Evolutionary conservation across 257 asterid species (phyloP), one percentile per base, ranked within the genome.

Genomic region (Scutellaria galericulata): DNA sequence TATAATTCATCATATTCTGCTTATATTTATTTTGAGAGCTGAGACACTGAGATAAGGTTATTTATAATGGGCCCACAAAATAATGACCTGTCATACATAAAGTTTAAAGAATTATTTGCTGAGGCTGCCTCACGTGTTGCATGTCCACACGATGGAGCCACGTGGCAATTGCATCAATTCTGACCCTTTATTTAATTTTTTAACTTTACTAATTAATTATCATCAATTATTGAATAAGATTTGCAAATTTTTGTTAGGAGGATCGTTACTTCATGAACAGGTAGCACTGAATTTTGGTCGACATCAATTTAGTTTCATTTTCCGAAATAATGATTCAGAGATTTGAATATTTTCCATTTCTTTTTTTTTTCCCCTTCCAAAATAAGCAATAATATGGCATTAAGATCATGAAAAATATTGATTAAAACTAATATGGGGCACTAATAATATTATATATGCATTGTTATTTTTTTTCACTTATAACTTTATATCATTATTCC

Each of bases 41-140:
- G 69, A 51, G 77, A 71, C 77, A 71, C 20, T 46, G 74, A 72
- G 74, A 65, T 71, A 65, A 65, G 66, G 74, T 71, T 69, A 70
- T 51, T 70, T 55, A 46, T 70, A 27, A 57, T 40, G 73, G 74
- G 77, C 74, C 81, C 72, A 22, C 27, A 41, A 75, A 57, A 75
- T 68, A 41, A 61, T 68, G 41, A 50, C 41, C 66, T 75, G 50
- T 60, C 64, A 35, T n/a, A 68, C 64, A 35, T n/a, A 54, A 18
- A 22, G 18, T 12, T 18, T 35, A 14, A 41, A 39, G 24, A 75
- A 67, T 59, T 68, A 67, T 66, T 67, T 48, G 61, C 42, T 24
- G 35, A 14, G 78, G 56, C 78, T 45, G 39, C 56, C 6, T 53
- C 75, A 75, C 79, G 71, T 68, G 79, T 13, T 41, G 70, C 66